These are phyloP conservation scores for Mimosa pudica DNA, from an alignment of 306 rosid genomes.

Conservation along the genomic window DNA sequence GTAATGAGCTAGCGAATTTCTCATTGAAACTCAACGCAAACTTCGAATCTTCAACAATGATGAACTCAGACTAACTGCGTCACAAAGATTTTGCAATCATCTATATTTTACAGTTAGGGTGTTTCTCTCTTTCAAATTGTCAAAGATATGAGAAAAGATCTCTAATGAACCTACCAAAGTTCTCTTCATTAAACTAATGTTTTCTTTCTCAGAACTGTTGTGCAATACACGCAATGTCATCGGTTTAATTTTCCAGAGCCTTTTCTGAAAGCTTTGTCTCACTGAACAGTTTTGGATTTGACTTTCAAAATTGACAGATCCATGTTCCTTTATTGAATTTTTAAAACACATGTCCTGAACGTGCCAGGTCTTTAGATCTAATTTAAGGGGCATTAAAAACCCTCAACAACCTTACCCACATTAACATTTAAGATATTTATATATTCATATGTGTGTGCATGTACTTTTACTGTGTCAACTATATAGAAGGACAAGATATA, in stretches of 20 bases:
- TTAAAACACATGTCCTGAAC: neutral
- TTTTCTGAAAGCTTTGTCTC: neutral
- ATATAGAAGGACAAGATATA: neutral
- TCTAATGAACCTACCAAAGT: neutral
- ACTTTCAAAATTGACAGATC: neutral
- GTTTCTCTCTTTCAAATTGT: neutral
- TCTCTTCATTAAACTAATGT: neutral
- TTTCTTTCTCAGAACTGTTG: neutral
- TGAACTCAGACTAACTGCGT: neutral
- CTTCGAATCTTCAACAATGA: neutral
- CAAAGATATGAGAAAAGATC: neutral
- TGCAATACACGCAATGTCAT: too few species aligned
- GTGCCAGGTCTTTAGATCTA: constrained; percentile 9
- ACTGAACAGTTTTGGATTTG: neutral
- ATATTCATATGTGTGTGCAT: neutral
- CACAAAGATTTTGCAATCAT: neutral
- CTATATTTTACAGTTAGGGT: neutral
- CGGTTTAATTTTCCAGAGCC: neutral
- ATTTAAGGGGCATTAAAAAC: constrained; percentile 7
- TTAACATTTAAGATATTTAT: neutral
- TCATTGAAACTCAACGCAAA: neutral
- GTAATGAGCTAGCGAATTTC: neutral
- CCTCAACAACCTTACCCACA: constrained; percentile 44
- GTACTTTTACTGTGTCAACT: neutral
- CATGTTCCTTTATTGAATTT: constrained; percentile 1